Base-by-base conservation (phyloP, 495 filamentous ascomycete species). In the Symbiotaphrina buchneri region DNA sequence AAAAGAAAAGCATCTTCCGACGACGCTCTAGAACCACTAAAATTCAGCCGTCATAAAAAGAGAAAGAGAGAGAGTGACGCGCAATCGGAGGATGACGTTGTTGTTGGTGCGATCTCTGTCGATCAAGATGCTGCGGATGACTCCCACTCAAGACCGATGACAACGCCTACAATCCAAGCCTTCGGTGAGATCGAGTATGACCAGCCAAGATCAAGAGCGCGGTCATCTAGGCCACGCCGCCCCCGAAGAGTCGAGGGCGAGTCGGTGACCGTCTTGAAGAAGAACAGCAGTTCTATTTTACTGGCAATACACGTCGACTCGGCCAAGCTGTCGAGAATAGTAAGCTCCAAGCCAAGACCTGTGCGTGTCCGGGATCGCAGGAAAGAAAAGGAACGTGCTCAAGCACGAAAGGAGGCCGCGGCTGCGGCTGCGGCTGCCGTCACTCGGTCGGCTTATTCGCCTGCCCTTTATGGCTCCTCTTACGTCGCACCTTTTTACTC, bases 1-100 rank as follows among this genome's bases (percentile, higher is more conserved):
- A 95, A 94, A 51, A 69, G 87, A 27, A 92, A 92, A 52, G 56
- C 65, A 20, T 63, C 66, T 14, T 55, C 61, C 10, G 52, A 50
- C 7, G 65, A 67, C 31, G 47, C 52, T 6, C 68, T 71, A 28
- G 66, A 67, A 31, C 24, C 41, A 28, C 32, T 34, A 35, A n/a
- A n/a, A n/a, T n/a, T 25, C 46, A 34, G 31, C 39, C 35, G 24
- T 42, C 38, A 33, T 34, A 32, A 41, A 48, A 39, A 21, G 43
- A 48, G 31, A 53, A 55, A 42, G 49, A 41, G 38, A 40, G 27
- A 2, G 33, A 37, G 23, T n/a, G n/a, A n/a, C n/a, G n/a, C 2
- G 6, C 14, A 23, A 5, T 36, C 31, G 3, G 34, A 35, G 2
- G 30, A 26, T 3, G 34, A 35, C 20, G 34, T 24, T 4, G 35